These are phyloP conservation scores for Sporothrix euskadiensis DNA, from an alignment of 2,329 filamentous ascomycete species.

Conservation along the genomic window DNA sequence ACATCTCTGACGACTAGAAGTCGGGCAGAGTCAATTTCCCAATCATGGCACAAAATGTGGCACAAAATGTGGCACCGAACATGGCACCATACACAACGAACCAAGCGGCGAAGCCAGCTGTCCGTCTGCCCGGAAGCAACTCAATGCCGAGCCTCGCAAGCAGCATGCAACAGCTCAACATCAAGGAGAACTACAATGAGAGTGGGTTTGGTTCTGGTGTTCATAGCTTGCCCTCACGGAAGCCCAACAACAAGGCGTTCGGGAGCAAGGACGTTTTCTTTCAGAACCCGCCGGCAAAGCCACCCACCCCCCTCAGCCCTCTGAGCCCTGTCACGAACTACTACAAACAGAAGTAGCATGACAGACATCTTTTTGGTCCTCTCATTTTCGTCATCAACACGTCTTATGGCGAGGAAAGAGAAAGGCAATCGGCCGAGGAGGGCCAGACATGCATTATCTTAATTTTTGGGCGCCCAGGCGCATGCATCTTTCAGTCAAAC, in stretches of 20 bases:
- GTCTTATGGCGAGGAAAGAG: neutral
- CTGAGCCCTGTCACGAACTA: conserved; percentile 12
- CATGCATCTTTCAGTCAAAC: neutral
- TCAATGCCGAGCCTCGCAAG: neutral
- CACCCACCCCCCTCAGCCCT: neutral
- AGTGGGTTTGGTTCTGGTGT: neutral
- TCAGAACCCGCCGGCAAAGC: neutral
- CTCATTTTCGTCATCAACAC: neutral
- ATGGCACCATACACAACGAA: neutral
- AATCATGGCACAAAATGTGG: neutral
- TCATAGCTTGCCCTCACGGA: neutral
- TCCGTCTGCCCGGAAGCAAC: neutral
- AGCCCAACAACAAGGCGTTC: neutral
- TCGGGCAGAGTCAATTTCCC: conserved; percentile 17
- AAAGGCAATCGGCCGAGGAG: neutral
- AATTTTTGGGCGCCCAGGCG: neutral
- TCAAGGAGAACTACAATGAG: conserved; percentile 11
- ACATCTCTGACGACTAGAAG: conserved; percentile 28
- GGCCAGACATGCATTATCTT: neutral
- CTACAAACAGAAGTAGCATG: neutral
- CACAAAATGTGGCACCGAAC: neutral
- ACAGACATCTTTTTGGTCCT: neutral
- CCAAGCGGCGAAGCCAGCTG: no score
- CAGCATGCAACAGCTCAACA: neutral
- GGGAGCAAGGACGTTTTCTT: neutral